Evolutionary conservation across 2,329 filamentous ascomycete genomes (phyloP).

Genomic region (Onygena corvina): DNA sequence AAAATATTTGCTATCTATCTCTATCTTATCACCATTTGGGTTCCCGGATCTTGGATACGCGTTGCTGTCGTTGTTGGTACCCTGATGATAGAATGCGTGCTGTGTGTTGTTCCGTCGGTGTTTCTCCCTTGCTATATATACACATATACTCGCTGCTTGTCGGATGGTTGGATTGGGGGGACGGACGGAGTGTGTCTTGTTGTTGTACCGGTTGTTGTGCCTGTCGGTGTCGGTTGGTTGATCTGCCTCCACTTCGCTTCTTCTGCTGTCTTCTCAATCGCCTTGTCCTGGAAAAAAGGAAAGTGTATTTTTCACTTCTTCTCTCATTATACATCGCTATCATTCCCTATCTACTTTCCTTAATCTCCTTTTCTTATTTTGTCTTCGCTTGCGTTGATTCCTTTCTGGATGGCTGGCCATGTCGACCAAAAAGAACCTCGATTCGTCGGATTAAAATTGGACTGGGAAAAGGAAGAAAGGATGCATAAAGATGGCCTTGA

Average conservation of each 20-base stretch:
- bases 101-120: conserved; percentile 1
- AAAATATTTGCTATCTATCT: conserved; percentile 5
- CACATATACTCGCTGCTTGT: background rate
- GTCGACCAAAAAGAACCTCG: background rate
- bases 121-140: conserved; percentile 1
- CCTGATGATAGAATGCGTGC: conserved; percentile 4
- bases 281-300: background rate
- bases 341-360: background rate
- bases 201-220: background rate
- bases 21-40: background rate
- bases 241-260: background rate
- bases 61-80: background rate
- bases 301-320: conserved; percentile 5
- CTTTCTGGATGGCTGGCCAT: background rate
- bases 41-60: conserved; percentile 1
- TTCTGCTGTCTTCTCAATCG: background rate
- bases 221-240: background rate
- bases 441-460: background rate
- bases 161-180: background rate
- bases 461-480: background rate
- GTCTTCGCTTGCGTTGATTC: background rate
- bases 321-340: background rate
- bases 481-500: background rate
- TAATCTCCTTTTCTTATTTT: background rate
- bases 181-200: conserved; percentile 4